Evolutionary conservation across 306 rosid species (phyloP).

Genomic region (Fragaria nilgerrensis): DNA sequence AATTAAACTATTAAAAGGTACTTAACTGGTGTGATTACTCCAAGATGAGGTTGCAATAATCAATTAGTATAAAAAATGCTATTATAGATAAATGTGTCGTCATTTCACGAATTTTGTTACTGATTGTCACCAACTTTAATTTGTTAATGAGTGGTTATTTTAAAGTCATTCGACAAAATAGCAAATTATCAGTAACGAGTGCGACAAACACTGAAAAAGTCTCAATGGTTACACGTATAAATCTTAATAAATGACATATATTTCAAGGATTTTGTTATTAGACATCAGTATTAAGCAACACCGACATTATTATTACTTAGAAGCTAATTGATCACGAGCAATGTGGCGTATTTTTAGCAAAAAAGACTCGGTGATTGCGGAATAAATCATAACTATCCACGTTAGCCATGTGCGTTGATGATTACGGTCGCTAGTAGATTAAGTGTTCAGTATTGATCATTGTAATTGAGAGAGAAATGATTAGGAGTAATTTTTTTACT

Average conservation of each 20-base stretch:
- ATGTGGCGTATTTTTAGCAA: neutral
- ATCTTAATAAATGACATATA: neutral
- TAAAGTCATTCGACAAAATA: neutral
- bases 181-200: neutral
- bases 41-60: constrained; percentile 3
- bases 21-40: constrained; percentile 12
- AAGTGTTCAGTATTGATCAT: neutral
- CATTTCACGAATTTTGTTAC: neutral
- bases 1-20: constrained; percentile 1
- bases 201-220: neutral
- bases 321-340: neutral
- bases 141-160: neutral
- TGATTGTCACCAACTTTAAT: neutral
- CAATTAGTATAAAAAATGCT: neutral
- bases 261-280: neutral
- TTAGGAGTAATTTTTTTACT: neutral
- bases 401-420: constrained; percentile 8
- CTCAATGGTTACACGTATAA: neutral
- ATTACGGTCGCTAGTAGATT: constrained; percentile 22
- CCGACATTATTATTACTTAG: neutral
- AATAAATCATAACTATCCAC: constrained; percentile 3
- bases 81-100: neutral
- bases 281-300: neutral
- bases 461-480: neutral
- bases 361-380: neutral